These are phyloP conservation scores for Candida verbasci DNA, from an alignment of 805 yeast species.

Conservation along the genomic window DNA sequence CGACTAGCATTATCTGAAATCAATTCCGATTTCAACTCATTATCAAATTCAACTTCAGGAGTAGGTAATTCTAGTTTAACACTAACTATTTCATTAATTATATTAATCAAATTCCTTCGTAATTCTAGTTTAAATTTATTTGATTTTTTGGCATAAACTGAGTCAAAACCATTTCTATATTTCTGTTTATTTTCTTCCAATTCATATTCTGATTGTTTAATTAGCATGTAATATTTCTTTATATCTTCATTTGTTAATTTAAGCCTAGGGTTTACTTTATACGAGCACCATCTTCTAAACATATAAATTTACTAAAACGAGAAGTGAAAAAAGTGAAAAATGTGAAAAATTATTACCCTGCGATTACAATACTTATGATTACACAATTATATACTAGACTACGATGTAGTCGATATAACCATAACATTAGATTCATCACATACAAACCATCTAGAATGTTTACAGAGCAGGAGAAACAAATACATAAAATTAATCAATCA, in stretches of 20 bases:
- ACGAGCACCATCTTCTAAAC: too few relatives aligned
- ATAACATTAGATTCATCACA: too few relatives aligned
- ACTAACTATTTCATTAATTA: conserved; percentile 3
- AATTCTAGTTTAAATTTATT: not conserved
- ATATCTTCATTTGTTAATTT: conserved; percentile 3
- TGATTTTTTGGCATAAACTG: not conserved
- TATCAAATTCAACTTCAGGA: not conserved
- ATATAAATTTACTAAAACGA: too few relatives aligned
- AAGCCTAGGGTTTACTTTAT: not conserved
- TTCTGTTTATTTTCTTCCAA: not conserved
- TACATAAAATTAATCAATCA: too few relatives aligned
- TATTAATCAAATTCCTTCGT: not conserved
- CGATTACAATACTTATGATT: too few relatives aligned
- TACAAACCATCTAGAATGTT: too few relatives aligned
- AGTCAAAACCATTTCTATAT: not conserved
- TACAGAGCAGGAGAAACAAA: too few relatives aligned
- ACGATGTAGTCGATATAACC: too few relatives aligned
- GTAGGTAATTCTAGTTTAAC: not conserved
- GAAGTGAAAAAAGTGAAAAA: too few relatives aligned
- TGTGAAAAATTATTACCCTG: too few relatives aligned
- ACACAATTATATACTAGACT: too few relatives aligned
- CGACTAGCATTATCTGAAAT: not conserved
- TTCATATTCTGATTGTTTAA: conserved; percentile 1
- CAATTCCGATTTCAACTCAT: not conserved
- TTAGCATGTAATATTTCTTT: conserved; percentile 1